Conservation (phyloP, 2,329 filamentous ascomycete species). For the Verticillium alfalfae region DNA sequence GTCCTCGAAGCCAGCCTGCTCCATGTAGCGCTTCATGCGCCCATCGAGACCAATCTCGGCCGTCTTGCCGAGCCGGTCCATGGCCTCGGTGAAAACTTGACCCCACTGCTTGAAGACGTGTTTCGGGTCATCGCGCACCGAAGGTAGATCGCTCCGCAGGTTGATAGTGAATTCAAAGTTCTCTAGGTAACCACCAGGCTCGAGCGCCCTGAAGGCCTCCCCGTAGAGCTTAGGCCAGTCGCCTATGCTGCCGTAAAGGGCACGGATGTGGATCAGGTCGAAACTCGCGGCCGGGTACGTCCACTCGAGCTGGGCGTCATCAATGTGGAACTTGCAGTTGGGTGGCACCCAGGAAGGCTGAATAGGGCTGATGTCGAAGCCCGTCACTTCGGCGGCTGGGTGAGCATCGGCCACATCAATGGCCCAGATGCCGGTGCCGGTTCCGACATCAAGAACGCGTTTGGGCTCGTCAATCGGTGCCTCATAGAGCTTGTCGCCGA, state of each 20-base stretch:
- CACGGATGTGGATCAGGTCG: constrained; percentile 56
- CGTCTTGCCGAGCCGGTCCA: constrained; percentile 15
- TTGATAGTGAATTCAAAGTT: constrained; percentile 20
- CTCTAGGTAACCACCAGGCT: constrained; percentile 47
- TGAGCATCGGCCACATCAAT: constrained; percentile 44
- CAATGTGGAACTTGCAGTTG: constrained; percentile 29
- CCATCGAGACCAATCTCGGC: constrained; percentile 12
- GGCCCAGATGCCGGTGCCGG: constrained; percentile 49
- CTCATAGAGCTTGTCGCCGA: constrained; percentile 9
- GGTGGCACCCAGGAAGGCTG: constrained; percentile 46
- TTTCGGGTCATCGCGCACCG: constrained; percentile 14
- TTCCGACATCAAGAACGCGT: constrained; percentile 39
- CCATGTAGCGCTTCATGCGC: constrained; percentile 12
- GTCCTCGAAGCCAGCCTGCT: constrained; percentile 15
- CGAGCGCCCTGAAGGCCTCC: constrained; percentile 44
- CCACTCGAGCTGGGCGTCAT: constrained; percentile 35
- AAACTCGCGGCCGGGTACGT: constrained; percentile 36
- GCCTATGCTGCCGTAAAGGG: constrained; percentile 48
- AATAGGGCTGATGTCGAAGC: constrained; percentile 51
- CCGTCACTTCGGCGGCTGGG: constrained; percentile 35
- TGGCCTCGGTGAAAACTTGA: constrained; percentile 14
- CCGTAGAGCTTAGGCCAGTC: constrained; percentile 50
- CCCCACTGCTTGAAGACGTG: constrained; percentile 21
- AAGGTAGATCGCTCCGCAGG: constrained; percentile 13
- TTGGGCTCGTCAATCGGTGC: not conserved